A percentile compares a stretch with the other conserved stretches of the same genome.
phyloP scores from a whole-genome alignment of 805 yeast genomes.

The Hanseniaspora vineae region DNA sequence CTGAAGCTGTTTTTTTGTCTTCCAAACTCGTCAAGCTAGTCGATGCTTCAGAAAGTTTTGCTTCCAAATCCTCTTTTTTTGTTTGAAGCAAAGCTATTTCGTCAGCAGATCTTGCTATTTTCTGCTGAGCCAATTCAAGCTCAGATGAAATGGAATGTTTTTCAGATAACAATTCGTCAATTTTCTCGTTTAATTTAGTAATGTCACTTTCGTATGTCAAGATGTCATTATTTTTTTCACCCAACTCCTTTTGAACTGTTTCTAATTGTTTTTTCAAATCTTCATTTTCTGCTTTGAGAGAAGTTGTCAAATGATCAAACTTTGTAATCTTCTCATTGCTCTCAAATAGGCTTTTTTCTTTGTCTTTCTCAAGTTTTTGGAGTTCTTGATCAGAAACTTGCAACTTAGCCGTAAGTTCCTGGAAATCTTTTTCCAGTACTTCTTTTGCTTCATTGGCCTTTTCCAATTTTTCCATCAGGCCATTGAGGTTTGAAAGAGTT shows the following conservation, averaged over 20 bases:
- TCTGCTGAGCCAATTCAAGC: no score
- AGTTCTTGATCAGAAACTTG: no score
- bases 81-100: no score
- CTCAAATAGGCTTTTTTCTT: constrained; percentile 1
- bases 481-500: no score
- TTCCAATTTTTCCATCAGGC: no score
- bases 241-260: constrained; percentile 19
- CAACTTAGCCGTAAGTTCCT: no score
- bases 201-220: constrained; percentile 9
- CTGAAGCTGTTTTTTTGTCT: neutral
- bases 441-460: no score
- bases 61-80: constrained; percentile 1
- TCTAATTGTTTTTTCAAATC: constrained; percentile 1
- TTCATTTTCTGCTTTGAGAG: no score
- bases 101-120: no score
- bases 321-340: no score
- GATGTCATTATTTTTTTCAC: constrained; percentile 16
- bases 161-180: constrained; percentile 15
- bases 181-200: constrained; percentile 5
- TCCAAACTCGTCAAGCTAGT: neutral
- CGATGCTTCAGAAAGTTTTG: neutral
- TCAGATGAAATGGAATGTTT: constrained; percentile 7
- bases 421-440: no score
- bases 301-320: no score
- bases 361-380: constrained; percentile 11